Conservation (phyloP, 2,329 filamentous ascomycete genomes). For the Aspergillus pseudotamarii region DNA sequence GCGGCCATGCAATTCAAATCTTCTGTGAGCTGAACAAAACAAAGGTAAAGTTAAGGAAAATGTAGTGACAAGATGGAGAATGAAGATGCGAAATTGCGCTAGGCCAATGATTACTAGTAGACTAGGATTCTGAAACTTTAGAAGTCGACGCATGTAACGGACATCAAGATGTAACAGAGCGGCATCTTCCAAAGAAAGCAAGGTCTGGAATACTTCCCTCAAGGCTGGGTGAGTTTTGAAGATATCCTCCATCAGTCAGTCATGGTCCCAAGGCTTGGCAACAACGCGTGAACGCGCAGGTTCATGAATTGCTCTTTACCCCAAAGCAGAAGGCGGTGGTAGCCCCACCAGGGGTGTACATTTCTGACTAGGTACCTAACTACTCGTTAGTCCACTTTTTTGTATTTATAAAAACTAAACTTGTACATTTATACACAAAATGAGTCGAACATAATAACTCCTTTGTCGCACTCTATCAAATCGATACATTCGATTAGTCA, state of each 20-base stretch:
- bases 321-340: slow-evolving; percentile 10
- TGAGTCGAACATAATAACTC: neutral
- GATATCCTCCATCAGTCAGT: neutral
- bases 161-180: neutral
- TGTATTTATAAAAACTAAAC: too few species aligned
- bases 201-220: neutral
- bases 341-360: neutral
- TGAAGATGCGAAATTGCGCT: neutral
- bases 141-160: neutral
- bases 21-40: neutral
- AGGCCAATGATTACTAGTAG: neutral
- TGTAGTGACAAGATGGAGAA: neutral
- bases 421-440: too few species aligned
- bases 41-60: neutral
- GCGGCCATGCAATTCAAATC: neutral
- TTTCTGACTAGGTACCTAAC: too few species aligned
- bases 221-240: neutral
- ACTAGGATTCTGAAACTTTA: neutral
- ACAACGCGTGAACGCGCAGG: slow-evolving; percentile 3
- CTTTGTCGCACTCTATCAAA: neutral
- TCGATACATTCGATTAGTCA: neutral
- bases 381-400: too few species aligned
- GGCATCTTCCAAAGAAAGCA: neutral
- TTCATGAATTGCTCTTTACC: neutral
- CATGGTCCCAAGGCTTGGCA: neutral